phyloP scores from a whole-genome alignment of 345 rosid species.

The Iberis pinnata region DNA sequence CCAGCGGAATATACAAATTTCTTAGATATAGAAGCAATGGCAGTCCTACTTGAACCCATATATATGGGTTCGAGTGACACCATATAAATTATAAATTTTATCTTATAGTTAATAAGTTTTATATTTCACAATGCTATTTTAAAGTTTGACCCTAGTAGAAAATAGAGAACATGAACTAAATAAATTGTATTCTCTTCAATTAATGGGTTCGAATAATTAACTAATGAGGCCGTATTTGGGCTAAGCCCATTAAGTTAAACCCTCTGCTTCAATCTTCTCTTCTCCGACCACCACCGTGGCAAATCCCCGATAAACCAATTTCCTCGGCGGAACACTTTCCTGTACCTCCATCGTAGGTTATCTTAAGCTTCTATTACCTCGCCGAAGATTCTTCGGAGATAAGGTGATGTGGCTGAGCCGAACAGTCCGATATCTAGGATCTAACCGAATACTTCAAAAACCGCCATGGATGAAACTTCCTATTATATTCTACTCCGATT shows the following conservation, averaged over 20 bases:
- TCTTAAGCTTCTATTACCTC: neutral
- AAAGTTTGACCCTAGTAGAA: too few relatives aligned
- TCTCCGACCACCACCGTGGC: slow-evolving; percentile 23
- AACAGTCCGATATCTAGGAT: slow-evolving; percentile 16
- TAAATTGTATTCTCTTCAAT: too few relatives aligned
- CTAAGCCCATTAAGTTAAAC: slow-evolving; percentile 18
- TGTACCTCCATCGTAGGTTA: too few relatives aligned
- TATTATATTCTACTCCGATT: slow-evolving; percentile 26
- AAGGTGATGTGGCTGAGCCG: slow-evolving; percentile 29
- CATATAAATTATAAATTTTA: too few relatives aligned
- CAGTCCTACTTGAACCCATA: too few relatives aligned
- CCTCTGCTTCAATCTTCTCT: neutral
- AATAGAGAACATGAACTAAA: too few relatives aligned
- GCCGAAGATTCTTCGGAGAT: neutral
- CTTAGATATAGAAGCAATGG: too few relatives aligned
- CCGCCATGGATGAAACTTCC: slow-evolving; percentile 24
- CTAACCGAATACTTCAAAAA: slow-evolving; percentile 16
- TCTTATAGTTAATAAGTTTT: too few relatives aligned
- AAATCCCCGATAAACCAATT: slow-evolving; percentile 8
- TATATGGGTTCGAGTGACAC: too few relatives aligned
- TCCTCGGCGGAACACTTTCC: neutral
- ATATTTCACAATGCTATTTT: too few relatives aligned
- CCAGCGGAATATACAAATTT: too few relatives aligned
- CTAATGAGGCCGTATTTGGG: slow-evolving; percentile 12
- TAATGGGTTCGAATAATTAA: too few relatives aligned